A percentile compares a stretch with the other conserved stretches of the same genome.
Evolutionary conservation across 2,329 filamentous ascomycete genomes (phyloP).

Genomic region (Phyllosticta citribraziliensis): DNA sequence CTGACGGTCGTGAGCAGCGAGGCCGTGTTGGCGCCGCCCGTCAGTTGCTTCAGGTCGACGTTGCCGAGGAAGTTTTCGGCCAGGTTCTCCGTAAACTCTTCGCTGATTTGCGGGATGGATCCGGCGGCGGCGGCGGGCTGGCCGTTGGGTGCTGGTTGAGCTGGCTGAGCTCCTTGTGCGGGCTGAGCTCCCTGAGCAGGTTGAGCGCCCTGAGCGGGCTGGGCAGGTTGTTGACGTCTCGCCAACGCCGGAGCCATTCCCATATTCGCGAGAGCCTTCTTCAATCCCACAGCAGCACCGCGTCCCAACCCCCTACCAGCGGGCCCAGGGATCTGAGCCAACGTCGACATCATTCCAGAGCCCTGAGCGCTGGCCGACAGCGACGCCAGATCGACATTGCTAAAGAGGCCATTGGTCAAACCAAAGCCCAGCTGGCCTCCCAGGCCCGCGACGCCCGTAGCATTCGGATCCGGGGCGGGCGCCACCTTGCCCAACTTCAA

Average conservation of each 20-base stretch:
- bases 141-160: neutral
- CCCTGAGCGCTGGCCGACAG: neutral
- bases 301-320: slow-evolving; percentile 1
- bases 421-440: slow-evolving; percentile 2
- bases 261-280: neutral
- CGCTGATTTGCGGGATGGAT: neutral
- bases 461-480: neutral
- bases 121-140: neutral
- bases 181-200: neutral
- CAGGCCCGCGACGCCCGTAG: neutral
- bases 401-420: slow-evolving; percentile 1
- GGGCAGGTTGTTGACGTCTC: neutral
- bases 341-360: neutral
- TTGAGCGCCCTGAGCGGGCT: neutral
- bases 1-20: neutral
- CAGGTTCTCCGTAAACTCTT: slow-evolving; percentile 1
- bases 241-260: neutral
- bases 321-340: neutral
- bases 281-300: slow-evolving; percentile 3
- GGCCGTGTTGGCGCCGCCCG: neutral
- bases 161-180: neutral
- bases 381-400: neutral
- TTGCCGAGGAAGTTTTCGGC: slow-evolving; percentile 3
- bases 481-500: neutral
- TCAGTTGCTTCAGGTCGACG: neutral